Evolutionary conservation across 148 eudicot genomes (phyloP).

Genomic region (Fagopyrum esculentum): DNA sequence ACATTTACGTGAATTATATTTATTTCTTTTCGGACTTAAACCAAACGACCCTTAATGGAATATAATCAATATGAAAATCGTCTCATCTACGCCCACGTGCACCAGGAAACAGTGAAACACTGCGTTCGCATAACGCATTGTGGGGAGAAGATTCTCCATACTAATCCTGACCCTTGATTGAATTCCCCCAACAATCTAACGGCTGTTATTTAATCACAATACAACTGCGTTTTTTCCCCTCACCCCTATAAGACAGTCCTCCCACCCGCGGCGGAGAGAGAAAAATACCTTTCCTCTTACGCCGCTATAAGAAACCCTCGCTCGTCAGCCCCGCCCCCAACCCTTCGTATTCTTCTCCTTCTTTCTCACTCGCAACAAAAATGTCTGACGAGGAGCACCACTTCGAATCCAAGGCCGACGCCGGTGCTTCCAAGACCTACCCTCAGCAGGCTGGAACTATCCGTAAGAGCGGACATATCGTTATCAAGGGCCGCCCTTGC

Average conservation of each 20-base stretch:
- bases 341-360: not conserved
- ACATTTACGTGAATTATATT: too few species aligned
- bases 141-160: not conserved
- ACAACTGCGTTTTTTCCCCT: not conserved
- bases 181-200: not conserved
- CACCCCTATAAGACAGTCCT: not conserved
- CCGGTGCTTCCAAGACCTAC: conserved; percentile 49
- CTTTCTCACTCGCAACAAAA: not conserved
- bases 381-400: conserved; percentile 60
- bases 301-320: conserved; percentile 7
- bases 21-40: too few species aligned
- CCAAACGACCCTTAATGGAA: too few species aligned
- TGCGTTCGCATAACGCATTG: conserved; percentile 1
- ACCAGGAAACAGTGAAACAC: not conserved
- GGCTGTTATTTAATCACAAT: not conserved
- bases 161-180: not conserved
- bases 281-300: not conserved
- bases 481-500: conserved; percentile 44
- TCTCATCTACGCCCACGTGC: not conserved
- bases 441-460: conserved; percentile 55
- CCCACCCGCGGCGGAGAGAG: not conserved
- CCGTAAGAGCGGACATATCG: conserved; percentile 43
- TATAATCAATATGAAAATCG: too few species aligned
- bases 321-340: not conserved
- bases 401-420: conserved; percentile 43